Base-by-base conservation (phyloP, 108 stramenopile genomes). In the Stephanodiscus minutulus region DNA sequence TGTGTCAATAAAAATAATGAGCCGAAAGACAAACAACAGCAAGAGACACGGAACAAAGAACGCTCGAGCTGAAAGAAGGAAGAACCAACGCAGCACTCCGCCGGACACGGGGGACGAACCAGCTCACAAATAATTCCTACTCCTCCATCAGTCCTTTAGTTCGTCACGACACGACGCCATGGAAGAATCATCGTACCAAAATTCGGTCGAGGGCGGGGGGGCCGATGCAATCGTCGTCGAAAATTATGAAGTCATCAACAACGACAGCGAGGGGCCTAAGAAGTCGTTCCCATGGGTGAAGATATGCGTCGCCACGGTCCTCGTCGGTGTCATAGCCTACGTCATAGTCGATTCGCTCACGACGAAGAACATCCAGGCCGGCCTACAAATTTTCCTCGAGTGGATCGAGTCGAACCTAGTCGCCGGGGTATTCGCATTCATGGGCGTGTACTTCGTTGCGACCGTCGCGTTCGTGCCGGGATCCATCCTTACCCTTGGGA, bases 391-490 rank as follows among this genome's bases (percentile, higher is more conserved):
- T 2, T 89, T 91, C 46, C 78, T 91, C 17, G 68, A 76, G 39
- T 66, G 92, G 92, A 57, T 82, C 72, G 22, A 70, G 44, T 70
- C 78, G 49, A 84, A 91, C 66, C 62, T 88, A 18, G 68, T 79
- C 18, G 76, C 61, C 11, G 90, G 90, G 15, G 44, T 86, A 12
- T 84, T 91, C 65, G 87, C 77, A 12, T 91, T 87, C 37, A 82
- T 80, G 21, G 55, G 69, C 4, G 88, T 91, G 1, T 91, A 91
- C 58, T 82, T 84, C 36, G 39, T 86, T 11, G 83, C 88, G 5
- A 90, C 91, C 5, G 74, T 93, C 11, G 59, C 83, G 5, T 89
- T 88, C 50, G 53, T 93, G 37, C 92, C 92, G 1, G 92, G 92
- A 21, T 72, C 83, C 4, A 68, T 93, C 48, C 60, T 93, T 13